Conservation (phyloP, 768 basidiomycete genomes). For the Mycena vitilis region DNA sequence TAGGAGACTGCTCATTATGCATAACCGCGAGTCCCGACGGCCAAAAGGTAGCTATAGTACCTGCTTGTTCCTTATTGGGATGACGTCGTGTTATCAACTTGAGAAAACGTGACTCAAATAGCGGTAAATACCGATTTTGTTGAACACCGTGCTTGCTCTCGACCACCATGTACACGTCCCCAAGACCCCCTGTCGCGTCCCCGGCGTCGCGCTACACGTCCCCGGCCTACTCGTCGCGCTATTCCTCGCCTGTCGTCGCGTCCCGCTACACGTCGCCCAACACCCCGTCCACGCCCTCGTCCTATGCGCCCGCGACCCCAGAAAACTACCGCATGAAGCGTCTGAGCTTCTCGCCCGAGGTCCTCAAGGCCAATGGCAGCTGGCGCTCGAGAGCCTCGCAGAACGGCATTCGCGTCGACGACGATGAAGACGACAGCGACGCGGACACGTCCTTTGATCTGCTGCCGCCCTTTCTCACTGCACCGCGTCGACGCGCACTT, state of each 20-base stretch:
- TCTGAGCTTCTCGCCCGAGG: conserved; percentile 35
- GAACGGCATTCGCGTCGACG: conserved; percentile 37
- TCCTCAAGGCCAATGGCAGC: conserved; percentile 23
- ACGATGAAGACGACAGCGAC: conserved; percentile 31
- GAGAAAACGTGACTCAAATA: too few species aligned
- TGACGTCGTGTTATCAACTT: too few species aligned
- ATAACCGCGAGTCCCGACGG: too few species aligned
- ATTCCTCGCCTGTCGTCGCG: conserved; percentile 31
- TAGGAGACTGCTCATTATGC: too few species aligned
- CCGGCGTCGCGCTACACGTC: conserved; percentile 32
- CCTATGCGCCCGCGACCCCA: conserved; percentile 34
- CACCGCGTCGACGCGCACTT: conserved; percentile 34
- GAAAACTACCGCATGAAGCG: conserved; percentile 37
- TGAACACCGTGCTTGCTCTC: conserved; percentile 5
- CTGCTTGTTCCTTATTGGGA: too few species aligned
- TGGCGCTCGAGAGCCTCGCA: conserved; percentile 36
- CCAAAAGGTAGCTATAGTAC: too few species aligned
- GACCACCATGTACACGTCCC: conserved; percentile 29
- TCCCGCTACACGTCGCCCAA: conserved; percentile 35
- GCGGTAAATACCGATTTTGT: not conserved
- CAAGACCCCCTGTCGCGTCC: conserved; percentile 29
- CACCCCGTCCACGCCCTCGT: conserved; percentile 33
- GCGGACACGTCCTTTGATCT: conserved; percentile 33
- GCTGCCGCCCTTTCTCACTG: conserved; percentile 34
- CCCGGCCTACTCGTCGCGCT: conserved; percentile 28